phyloP scores from a whole-genome alignment of 1,284 basidiomycete genomes.

The Naganishia sp. region DNA sequence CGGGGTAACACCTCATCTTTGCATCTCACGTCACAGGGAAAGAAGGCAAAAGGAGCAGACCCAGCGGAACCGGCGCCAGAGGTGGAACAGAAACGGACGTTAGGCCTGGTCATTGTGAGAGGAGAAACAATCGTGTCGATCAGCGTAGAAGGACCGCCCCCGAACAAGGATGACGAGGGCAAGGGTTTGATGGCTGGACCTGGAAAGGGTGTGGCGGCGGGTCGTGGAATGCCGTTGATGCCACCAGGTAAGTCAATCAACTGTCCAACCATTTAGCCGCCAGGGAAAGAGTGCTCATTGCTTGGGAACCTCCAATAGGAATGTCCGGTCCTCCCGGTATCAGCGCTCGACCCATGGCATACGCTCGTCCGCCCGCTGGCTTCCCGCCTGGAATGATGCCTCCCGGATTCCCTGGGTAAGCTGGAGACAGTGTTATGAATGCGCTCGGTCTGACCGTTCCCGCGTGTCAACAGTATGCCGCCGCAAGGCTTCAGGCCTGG shows the following conservation, averaged over 20 bases:
- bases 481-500: conserved; percentile 72
- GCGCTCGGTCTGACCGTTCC: not conserved
- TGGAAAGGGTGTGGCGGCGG: conserved; percentile 91
- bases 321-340: conserved; percentile 61
- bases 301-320: conserved; percentile 1
- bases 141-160: conserved; percentile 93
- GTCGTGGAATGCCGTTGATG: conserved; percentile 95
- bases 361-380: conserved; percentile 60
- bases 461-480: conserved; percentile 54
- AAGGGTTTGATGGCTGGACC: conserved; percentile 64
- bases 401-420: conserved; percentile 31
- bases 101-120: conserved; percentile 92
- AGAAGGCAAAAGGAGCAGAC: conserved; percentile 51
- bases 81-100: conserved; percentile 93
- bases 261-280: not conserved
- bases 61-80: conserved; percentile 65
- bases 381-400: conserved; percentile 68
- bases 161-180: conserved; percentile 82
- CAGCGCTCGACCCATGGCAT: conserved; percentile 79
- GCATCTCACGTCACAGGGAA: conserved; percentile 42
- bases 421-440: too few species aligned
- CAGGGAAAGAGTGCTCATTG: conserved; percentile 4
- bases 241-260: conserved; percentile 63
- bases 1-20: not conserved
- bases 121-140: conserved; percentile 96